These are phyloP conservation scores for Wickerhamomyces silvicola DNA, from an alignment of 805 yeast species.

Conservation along the genomic window DNA sequence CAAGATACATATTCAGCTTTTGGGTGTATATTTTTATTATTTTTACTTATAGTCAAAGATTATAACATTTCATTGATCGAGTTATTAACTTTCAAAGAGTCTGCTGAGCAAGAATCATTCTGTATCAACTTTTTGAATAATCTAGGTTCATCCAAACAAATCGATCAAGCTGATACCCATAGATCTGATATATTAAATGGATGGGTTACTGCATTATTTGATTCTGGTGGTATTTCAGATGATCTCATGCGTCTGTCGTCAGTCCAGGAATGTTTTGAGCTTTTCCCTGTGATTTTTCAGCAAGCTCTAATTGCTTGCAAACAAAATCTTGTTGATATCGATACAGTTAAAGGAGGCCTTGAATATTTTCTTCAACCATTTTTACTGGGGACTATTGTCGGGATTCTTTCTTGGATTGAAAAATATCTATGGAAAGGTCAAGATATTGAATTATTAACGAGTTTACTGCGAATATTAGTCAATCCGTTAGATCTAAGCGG, in stretches of 20 bases:
- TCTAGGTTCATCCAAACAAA: conserved; percentile 22
- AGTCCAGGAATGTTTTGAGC: conserved; percentile 56
- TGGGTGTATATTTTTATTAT: conserved; percentile 51
- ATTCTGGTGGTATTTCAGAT: conserved; percentile 81
- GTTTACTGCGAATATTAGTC: conserved; percentile 33
- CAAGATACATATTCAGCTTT: conserved; percentile 67
- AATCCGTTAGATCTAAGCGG: conserved; percentile 38
- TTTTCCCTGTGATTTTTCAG: conserved; percentile 69
- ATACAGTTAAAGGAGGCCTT: conserved; percentile 65
- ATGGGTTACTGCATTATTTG: conserved; percentile 80
- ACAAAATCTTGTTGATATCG: conserved; percentile 47
- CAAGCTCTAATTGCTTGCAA: conserved; percentile 62
- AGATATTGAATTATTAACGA: conserved; percentile 30
- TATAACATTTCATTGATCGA: conserved; percentile 29
- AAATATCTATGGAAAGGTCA: conserved; percentile 31
- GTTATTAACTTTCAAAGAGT: conserved; percentile 15
- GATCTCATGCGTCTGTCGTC: conserved; percentile 64
- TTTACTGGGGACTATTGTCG: conserved; percentile 49
- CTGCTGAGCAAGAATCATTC: conserved; percentile 22
- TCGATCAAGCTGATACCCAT: conserved; percentile 19
- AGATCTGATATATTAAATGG: conserved; percentile 39
- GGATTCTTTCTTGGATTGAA: conserved; percentile 46
- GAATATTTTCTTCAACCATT: conserved; percentile 85
- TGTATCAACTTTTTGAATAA: conserved; percentile 23
- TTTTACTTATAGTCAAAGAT: conserved; percentile 33